Conservation (phyloP, 2,329 filamentous ascomycete genomes). For the Calonectria henricotiae region DNA sequence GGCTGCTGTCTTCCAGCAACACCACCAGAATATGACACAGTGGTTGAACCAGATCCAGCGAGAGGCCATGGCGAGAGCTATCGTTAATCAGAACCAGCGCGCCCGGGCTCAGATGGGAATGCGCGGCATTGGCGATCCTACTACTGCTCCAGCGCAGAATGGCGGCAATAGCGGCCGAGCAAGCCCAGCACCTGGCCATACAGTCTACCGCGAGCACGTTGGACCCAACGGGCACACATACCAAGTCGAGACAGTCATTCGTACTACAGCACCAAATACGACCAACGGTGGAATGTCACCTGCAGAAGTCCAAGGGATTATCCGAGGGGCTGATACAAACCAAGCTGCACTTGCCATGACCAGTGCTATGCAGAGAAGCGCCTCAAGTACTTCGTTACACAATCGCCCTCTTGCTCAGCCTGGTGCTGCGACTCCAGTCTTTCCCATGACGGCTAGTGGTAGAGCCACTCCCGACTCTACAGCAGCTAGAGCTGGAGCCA, state of each 20-base stretch:
- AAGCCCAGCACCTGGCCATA: conserved; percentile 55
- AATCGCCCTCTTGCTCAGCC: conserved; percentile 57
- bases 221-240: conserved; percentile 57
- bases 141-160: conserved; percentile 15
- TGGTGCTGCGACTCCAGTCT: conserved; percentile 63
- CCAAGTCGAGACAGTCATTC: conserved; percentile 58
- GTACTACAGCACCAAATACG: conserved; percentile 42
- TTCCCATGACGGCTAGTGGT: conserved; percentile 62
- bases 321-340: conserved; percentile 64
- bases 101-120: conserved; percentile 60
- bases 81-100: conserved; percentile 64
- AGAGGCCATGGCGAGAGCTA: conserved; percentile 63
- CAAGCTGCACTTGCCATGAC: conserved; percentile 66
- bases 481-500: conserved; percentile 48
- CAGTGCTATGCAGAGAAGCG: conserved; percentile 69
- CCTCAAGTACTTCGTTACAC: conserved; percentile 64
- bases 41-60: conserved; percentile 67
- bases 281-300: conserved; percentile 58
- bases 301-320: conserved; percentile 64
- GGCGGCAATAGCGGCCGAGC: conserved; percentile 52
- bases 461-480: conserved; percentile 65
- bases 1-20: conserved; percentile 56
- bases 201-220: conserved; percentile 56
- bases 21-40: conserved; percentile 63
- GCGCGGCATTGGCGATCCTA: conserved; percentile 60